Conservation (phyloP, 345 rosid species). For the Noccaea bulbosa region DNA sequence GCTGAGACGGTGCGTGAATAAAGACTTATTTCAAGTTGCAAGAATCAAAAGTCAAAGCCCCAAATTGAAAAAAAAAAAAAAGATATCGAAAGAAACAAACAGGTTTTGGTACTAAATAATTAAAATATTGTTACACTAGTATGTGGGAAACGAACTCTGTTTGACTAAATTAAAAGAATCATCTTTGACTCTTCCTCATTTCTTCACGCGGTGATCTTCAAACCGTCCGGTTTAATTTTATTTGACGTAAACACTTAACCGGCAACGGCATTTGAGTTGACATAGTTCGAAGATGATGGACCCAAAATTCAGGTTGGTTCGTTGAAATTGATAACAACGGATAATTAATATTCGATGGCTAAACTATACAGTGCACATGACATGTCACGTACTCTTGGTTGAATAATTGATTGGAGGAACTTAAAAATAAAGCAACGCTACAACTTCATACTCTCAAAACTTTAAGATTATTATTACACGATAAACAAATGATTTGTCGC, state of each 20-base stretch:
- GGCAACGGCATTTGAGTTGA: conserved; percentile 8
- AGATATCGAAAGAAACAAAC: neutral
- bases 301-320: neutral
- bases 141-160: conserved; percentile 22
- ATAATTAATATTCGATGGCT: conserved; percentile 22
- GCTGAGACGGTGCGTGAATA: conserved; percentile 25
- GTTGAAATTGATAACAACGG: conserved; percentile 1
- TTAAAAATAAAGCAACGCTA: neutral
- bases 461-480: neutral
- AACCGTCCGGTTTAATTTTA: conserved; percentile 25
- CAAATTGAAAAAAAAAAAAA: neutral
- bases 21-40: conserved; percentile 17
- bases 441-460: neutral
- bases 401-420: neutral
- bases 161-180: conserved; percentile 30
- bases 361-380: neutral
- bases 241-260: conserved; percentile 20
- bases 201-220: conserved; percentile 30
- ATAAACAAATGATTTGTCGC: conserved; percentile 13
- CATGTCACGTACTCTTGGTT: neutral
- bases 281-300: conserved; percentile 10
- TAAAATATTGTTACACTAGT: no score
- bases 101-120: neutral
- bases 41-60: conserved; percentile 15
- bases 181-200: conserved; percentile 13